Percentiles rank a stretch among this genome's conserved stretches.
These are phyloP conservation scores for Wickerhamiella alocasiicola DNA, from an alignment of 805 yeast genomes.

Conservation along the genomic window DNA sequence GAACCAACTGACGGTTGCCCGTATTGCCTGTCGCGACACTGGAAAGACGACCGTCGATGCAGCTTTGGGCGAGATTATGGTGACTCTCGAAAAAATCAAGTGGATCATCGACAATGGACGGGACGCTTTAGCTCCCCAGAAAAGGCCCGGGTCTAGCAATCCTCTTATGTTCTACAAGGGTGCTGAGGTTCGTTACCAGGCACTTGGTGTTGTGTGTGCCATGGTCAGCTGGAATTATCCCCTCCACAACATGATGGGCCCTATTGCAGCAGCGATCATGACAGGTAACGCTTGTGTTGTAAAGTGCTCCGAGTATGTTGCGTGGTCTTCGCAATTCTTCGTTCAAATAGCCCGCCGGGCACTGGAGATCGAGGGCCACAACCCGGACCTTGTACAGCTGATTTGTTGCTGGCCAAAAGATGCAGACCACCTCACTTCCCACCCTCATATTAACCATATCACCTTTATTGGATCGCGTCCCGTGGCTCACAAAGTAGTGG, in stretches of 20 bases:
- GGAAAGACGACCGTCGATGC: conserved; percentile 96
- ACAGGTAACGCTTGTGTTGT: conserved; percentile 86
- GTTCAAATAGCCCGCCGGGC: conserved; percentile 59
- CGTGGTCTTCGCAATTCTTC: conserved; percentile 84
- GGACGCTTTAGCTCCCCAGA: conserved; percentile 50
- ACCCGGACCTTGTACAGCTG: conserved; percentile 75
- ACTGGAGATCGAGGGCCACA: conserved; percentile 57
- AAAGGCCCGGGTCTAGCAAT: conserved; percentile 79
- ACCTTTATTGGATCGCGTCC: conserved; percentile 95
- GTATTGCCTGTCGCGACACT: conserved; percentile 91
- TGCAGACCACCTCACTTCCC: conserved; percentile 76
- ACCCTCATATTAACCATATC: conserved; percentile 70
- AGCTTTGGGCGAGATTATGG: conserved; percentile 80
- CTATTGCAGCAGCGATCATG: conserved; percentile 75
- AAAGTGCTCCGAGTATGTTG: conserved; percentile 91
- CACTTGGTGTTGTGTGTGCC: conserved; percentile 80
- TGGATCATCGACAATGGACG: conserved; percentile 87
- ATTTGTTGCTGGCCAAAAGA: conserved; percentile 81
- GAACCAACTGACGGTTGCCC: conserved; percentile 76
- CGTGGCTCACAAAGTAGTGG: conserved; percentile 78
- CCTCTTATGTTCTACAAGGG: conserved; percentile 77
- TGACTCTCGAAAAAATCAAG: conserved; percentile 79
- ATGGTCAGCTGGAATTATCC: conserved; percentile 97
- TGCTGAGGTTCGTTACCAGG: conserved; percentile 90
- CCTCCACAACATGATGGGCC: conserved; percentile 86